Base-by-base conservation (phyloP, 2,329 filamentous ascomycete genomes). In the Tympanopsis confertula region DNA sequence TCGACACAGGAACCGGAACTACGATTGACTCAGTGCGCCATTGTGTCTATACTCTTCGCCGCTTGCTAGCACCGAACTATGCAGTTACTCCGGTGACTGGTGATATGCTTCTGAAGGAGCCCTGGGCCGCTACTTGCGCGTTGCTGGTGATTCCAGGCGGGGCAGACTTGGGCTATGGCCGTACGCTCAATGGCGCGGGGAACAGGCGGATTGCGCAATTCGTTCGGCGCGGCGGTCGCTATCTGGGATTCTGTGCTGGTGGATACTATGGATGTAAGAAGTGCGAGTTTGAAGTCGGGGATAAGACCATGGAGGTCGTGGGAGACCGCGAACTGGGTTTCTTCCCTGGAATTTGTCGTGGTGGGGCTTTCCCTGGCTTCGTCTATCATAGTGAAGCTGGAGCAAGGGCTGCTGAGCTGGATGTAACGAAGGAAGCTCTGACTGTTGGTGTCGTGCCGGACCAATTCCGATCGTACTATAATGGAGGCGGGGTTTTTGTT, bases 401-500 rank as follows among this genome's bases (percentile, higher is more conserved):
- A 1, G 86, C 91, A 1, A 72, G 75, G 47, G 86, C 85, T 2
- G 78, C 77, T 1, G 68, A 71, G 40, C 48, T 96, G 35, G 70
- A 66, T 38, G 76, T 91, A 12, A 64, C 72, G 12, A 76, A 74
- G 44, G 66, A 66, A 2, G 63, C 66, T 0, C 74, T 93, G 42
- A 56, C 61, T 5, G 53, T 48, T 0, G 69, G 65, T 0, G 59
- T 62, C 3, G 54, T 82, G 1, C 72, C 79, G 0, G 69, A 75
- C 1, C 63, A 66, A 1, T 85, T 94, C 42, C 66, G 69, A 38
- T 80, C 77, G 13, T 98, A 98, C 54, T 95, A 89, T 57, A 98
- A 98, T 48, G 91, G 91, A 1, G 91, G 91, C 1, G 88, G 91
- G 3, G 78, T 94, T 1, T 98, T 96, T 61, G 85, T 94, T 1